Evolutionary conservation across 2,329 filamentous ascomycete species (phyloP), one percentile per base, ranked within the genome.

Genomic region (Fusarium sp.): DNA sequence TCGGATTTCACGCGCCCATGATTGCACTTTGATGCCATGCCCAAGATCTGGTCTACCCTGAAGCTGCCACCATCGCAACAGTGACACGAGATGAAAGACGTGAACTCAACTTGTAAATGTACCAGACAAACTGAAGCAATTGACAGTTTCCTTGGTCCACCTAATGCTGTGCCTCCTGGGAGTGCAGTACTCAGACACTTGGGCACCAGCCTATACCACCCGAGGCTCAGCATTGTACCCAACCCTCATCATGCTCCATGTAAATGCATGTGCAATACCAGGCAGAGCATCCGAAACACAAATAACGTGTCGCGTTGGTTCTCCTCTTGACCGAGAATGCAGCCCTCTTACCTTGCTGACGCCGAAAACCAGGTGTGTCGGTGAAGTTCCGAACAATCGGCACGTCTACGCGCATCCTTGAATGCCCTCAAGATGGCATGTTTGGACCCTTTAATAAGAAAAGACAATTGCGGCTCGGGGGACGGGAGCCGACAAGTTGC

Each of bases 381-480:
- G 70, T 31, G 54, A 66, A 69, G 57, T 73, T 73, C 69, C 69
- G 69, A 40, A 40, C 9, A 42, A 36, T 57, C 60, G 38, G 61
- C 56, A 66, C 31, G 22, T 13, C 29, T 27, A 2, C 22, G 10
- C 35, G 8, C 22, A 42, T 52, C 45, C 18, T 42, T 36, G 25
- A n/a, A 31, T 36, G 18, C 14, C n/a, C 14, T 20, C 13, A 65
- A 10, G 9, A 40, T 40, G 38, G 11, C 40, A 16, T 31, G 25
- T 35, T 35, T 18, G 33, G 4, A 4, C 33, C 20, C 20, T 10
- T n/a, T 25, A 58, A 36, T 27, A 38, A 40, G 20, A 38, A 22
- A 56, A 56, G 42, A 11, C 18, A 38, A 11, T 45, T 60, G 20
- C 33, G 57, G 33, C 50, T 62, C 60, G 56, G 42, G 38, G 42